phyloP scores from a whole-genome alignment of 352 stramenopile genomes.

The Globisporangium iwayamae region DNA sequence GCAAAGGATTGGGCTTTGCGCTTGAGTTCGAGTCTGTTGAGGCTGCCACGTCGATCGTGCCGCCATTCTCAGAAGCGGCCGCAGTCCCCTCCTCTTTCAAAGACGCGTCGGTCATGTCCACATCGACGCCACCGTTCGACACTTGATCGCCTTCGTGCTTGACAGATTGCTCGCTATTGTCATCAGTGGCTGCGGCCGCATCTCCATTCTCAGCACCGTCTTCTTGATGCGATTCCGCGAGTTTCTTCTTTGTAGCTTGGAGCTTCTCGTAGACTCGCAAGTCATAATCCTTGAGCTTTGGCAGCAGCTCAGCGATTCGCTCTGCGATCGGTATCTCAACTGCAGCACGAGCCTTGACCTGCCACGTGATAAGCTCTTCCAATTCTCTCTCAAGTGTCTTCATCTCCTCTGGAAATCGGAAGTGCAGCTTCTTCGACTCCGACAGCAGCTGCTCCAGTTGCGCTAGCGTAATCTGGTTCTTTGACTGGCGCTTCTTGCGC shows the following conservation, averaged over 20 bases:
- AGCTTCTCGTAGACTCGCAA: conserved; percentile 54
- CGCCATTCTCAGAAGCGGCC: background rate
- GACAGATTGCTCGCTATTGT: background rate
- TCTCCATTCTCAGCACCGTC: background rate
- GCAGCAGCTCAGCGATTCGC: conserved; percentile 35
- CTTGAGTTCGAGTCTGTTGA: background rate
- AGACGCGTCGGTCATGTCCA: background rate
- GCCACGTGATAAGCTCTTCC: conserved; percentile 59
- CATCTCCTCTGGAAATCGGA: conserved; percentile 76
- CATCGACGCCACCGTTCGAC: background rate
- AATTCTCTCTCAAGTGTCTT: conserved; percentile 74
- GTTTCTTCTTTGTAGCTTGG: conserved; percentile 46
- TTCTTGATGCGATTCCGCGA: conserved; percentile 10
- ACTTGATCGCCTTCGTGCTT: conserved; percentile 7
- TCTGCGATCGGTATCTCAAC: conserved; percentile 37
- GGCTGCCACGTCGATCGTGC: background rate
- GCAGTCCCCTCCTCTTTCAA: background rate
- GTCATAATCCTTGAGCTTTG: conserved; percentile 59
- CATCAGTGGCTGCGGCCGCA: background rate
- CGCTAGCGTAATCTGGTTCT: conserved; percentile 55
- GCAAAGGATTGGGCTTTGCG: background rate
- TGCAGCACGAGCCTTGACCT: conserved; percentile 49
- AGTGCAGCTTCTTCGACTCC: conserved; percentile 55
- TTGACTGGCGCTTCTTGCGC: conserved; percentile 69
- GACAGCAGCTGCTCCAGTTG: conserved; percentile 50